These are phyloP conservation scores for Opeltia flavorubescens DNA, from an alignment of 495 filamentous ascomycete species.

Conservation along the genomic window DNA sequence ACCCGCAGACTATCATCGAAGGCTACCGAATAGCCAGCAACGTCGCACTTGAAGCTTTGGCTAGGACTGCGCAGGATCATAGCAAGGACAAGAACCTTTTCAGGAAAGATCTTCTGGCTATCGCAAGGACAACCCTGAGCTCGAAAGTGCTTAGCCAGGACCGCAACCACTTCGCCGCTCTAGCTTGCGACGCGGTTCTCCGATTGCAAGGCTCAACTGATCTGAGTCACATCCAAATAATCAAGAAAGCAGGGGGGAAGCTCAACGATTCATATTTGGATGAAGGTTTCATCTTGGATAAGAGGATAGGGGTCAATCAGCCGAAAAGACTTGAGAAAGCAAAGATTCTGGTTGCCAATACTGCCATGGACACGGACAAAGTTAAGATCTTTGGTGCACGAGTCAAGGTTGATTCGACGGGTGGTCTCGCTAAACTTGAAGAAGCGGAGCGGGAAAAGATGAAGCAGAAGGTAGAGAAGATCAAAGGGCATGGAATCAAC, in stretches of 20 bases:
- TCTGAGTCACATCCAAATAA: constrained; percentile 94
- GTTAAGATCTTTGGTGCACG: constrained; percentile 98
- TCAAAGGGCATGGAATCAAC: constrained; percentile 98
- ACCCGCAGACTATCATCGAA: constrained; percentile 98
- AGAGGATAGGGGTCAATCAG: constrained; percentile 97
- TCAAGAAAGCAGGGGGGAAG: constrained; percentile 98
- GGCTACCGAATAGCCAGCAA: constrained; percentile 93
- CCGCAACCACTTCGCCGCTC: constrained; percentile 74
- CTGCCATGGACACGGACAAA: constrained; percentile 98
- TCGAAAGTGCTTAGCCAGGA: constrained; percentile 96
- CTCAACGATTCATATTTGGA: constrained; percentile 93
- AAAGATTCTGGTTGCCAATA: constrained; percentile 95
- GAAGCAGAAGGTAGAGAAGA: constrained; percentile 95
- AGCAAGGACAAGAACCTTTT: constrained; percentile 70
- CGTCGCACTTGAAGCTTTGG: constrained; percentile 72
- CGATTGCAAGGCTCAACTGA: constrained; percentile 85
- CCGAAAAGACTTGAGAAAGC: constrained; percentile 94
- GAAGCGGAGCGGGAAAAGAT: constrained; percentile 98
- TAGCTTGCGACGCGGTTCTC: constrained; percentile 87
- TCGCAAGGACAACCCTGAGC: constrained; percentile 92
- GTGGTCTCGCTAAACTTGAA: constrained; percentile 91
- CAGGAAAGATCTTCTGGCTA: constrained; percentile 76
- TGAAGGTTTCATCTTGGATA: constrained; percentile 96
- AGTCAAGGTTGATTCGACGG: constrained; percentile 87
- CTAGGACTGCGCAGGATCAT: constrained; percentile 75